Percentiles rank a stretch among this genome's conserved stretches.
These are phyloP conservation scores for Artemisia annua DNA, from an alignment of 129 eudicot species.

Conservation along the genomic window DNA sequence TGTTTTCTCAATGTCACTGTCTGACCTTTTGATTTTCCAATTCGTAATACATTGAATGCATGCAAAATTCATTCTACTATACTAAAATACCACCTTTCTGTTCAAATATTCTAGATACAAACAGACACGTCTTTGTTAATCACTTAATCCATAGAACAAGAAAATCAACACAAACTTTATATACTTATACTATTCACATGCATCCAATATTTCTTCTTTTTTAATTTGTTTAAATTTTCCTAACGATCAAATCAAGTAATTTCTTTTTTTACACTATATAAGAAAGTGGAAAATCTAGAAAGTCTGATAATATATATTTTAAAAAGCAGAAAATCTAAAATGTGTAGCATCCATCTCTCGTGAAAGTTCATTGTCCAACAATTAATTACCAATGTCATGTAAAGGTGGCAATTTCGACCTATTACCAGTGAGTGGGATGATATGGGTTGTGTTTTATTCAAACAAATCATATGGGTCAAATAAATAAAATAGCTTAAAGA, in stretches of 20 bases:
- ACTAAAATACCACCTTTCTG: constrained; percentile 16
- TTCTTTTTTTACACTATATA: constrained; percentile 4
- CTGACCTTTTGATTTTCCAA: constrained; percentile 23
- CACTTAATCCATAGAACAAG: constrained; percentile 17
- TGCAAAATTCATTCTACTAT: constrained; percentile 29
- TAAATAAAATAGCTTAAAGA: not conserved
- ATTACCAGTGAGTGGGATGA: too few species aligned
- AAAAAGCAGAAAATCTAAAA: constrained; percentile 2
- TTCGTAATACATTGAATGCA: constrained; percentile 28
- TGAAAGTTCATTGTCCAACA: not conserved
- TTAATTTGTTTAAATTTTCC: constrained; percentile 10
- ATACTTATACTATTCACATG: not conserved
- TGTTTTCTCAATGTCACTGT: constrained; percentile 20
- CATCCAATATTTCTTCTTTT: not conserved
- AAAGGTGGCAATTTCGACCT: constrained; percentile 5
- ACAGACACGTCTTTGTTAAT: constrained; percentile 4
- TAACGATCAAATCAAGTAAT: not conserved
- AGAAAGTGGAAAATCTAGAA: not conserved
- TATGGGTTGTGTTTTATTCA: too few species aligned
- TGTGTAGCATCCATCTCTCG: not conserved
- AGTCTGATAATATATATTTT: not conserved
- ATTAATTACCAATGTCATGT: not conserved
- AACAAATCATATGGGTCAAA: not conserved
- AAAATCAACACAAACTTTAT: constrained; percentile 11
- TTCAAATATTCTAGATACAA: constrained; percentile 24